Evolutionary conservation across 2,329 filamentous ascomycete species (phyloP).

Genomic region (Arthrobotrys iridis): DNA sequence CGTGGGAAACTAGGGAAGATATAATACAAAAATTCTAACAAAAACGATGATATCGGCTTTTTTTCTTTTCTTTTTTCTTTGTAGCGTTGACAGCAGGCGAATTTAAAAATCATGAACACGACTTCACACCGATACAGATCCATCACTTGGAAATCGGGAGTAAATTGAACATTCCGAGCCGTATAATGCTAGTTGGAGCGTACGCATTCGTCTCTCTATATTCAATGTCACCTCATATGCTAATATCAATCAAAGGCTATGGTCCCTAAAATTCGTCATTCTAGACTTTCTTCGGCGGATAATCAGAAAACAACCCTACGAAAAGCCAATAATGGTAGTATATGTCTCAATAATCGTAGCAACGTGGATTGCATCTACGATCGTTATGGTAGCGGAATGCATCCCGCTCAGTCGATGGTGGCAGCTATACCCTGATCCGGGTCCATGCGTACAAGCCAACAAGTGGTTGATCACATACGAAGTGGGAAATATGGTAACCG

Average conservation of each 20-base stretch:
- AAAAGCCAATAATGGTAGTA: constrained; percentile 16
- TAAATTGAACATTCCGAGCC: constrained; percentile 28
- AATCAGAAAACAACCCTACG: constrained; percentile 47
- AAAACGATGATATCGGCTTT: neutral
- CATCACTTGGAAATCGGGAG: constrained; percentile 3
- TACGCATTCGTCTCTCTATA: neutral
- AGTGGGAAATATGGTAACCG: constrained; percentile 41
- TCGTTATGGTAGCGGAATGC: constrained; percentile 24
- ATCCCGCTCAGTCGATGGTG: constrained; percentile 23
- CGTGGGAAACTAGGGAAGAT: too few relatives aligned
- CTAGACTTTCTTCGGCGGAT: constrained; percentile 49
- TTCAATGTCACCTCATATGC: neutral
- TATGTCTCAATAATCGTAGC: neutral
- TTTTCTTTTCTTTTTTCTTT: neutral
- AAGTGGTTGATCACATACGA: constrained; percentile 46
- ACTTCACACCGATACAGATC: neutral
- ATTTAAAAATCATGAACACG: neutral
- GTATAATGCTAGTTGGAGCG: constrained; percentile 27
- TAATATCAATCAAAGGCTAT: constrained; percentile 15
- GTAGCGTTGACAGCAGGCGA: constrained; percentile 3
- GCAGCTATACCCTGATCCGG: constrained; percentile 38
- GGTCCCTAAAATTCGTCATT: constrained; percentile 50
- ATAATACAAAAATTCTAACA: neutral
- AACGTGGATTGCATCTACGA: constrained; percentile 23
- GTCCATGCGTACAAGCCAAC: constrained; percentile 34